These are phyloP conservation scores for Tilletia walkeri DNA, from an alignment of 1,284 basidiomycete genomes.

Conservation along the genomic window DNA sequence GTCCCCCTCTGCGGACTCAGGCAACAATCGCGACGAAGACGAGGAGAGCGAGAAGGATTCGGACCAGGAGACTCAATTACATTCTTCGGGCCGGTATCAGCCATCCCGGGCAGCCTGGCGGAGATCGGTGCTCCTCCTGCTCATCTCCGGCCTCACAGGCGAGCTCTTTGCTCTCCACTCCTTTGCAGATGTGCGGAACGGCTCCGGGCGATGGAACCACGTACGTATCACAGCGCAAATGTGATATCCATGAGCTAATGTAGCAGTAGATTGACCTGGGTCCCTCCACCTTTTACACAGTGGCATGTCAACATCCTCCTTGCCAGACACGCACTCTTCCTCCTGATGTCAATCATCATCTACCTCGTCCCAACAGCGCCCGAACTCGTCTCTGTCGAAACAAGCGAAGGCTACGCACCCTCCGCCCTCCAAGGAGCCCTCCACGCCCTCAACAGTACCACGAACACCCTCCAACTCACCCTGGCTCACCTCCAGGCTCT, in stretches of 20 bases:
- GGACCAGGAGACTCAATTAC: too few species aligned
- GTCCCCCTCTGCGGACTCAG: background rate
- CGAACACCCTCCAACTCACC: slow-evolving; percentile 6
- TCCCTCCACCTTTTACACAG: slow-evolving; percentile 16
- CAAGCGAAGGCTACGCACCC: background rate
- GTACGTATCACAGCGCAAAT: slow-evolving; percentile 6
- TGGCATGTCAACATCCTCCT: slow-evolving; percentile 22
- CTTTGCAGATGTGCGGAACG: slow-evolving; percentile 15
- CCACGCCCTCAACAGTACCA: background rate
- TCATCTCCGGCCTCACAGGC: background rate
- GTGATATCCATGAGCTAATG: too few species aligned
- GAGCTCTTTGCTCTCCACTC: slow-evolving; percentile 8
- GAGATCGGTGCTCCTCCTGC: background rate
- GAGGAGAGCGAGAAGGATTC: background rate
- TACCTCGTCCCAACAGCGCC: slow-evolving; percentile 18
- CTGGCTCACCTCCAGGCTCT: slow-evolving; percentile 18
- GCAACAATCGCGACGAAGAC: background rate
- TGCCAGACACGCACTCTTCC: slow-evolving; percentile 16
- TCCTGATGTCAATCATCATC: background rate
- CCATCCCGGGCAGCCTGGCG: slow-evolving; percentile 10
- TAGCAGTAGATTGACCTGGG: too few species aligned
- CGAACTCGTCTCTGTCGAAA: slow-evolving; percentile 1
- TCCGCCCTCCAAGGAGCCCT: slow-evolving; percentile 19
- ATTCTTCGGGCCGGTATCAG: background rate
- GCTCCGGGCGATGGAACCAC: slow-evolving; percentile 22